Conservation (phyloP, 2,329 filamentous ascomycete genomes). For the Fusarium gaditjirri region DNA sequence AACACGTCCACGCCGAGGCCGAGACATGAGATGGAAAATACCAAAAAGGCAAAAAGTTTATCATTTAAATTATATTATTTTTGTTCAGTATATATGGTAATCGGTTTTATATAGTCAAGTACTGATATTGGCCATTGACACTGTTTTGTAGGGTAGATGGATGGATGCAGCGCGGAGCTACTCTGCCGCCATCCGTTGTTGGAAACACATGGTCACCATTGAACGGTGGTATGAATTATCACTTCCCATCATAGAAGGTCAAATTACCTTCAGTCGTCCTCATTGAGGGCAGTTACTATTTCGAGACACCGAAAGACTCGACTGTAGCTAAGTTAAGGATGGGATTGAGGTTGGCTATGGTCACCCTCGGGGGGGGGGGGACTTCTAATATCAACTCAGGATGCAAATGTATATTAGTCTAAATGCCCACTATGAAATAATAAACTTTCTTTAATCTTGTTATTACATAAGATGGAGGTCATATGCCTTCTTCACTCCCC, state of each 20-base stretch:
- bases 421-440: neutral
- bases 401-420: neutral
- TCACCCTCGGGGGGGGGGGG: too few relatives aligned
- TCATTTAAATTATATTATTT: neutral
- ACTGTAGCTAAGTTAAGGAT: neutral
- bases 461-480: neutral
- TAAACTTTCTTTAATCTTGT: neutral
- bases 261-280: neutral
- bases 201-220: neutral
- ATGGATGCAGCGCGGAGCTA: neutral
- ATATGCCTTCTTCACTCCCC: neutral
- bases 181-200: neutral
- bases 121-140: neutral
- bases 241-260: neutral
- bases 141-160: neutral
- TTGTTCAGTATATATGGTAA: neutral
- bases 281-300: too few relatives aligned
- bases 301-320: neutral
- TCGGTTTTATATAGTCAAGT: accelerated
- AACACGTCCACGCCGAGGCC: accelerated
- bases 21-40: accelerated
- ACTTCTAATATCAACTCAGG: neutral
- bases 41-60: accelerated
- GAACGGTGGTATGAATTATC: neutral
- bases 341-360: too few relatives aligned